Percentiles rank a stretch among this genome's conserved stretches.
phyloP scores from a whole-genome alignment of 2,329 filamentous ascomycete species.

The Pyrenophora tritici-repentis region DNA sequence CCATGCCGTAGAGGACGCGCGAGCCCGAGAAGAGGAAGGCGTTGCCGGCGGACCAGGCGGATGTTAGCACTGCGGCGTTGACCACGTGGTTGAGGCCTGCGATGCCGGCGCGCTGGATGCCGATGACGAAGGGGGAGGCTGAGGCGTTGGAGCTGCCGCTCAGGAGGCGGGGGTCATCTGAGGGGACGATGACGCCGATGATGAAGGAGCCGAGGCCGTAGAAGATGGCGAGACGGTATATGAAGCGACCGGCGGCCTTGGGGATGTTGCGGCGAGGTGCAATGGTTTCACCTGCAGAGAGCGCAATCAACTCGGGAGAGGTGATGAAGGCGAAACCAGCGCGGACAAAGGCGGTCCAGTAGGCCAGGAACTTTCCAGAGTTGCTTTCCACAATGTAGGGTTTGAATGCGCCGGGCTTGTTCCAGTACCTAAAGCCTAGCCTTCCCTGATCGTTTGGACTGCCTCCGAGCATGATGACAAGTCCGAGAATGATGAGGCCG shows the following conservation, averaged over 20 bases:
- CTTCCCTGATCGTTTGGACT: slow-evolving; percentile 41
- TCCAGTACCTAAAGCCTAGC: slow-evolving; percentile 71
- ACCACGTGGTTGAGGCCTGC: slow-evolving; percentile 70
- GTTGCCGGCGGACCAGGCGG: slow-evolving; percentile 73
- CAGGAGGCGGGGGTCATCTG: slow-evolving; percentile 56
- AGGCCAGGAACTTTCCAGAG: slow-evolving; percentile 67
- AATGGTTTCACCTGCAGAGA: slow-evolving; percentile 43
- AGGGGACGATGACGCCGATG: slow-evolving; percentile 65
- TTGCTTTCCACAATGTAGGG: slow-evolving; percentile 57
- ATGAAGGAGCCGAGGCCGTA: slow-evolving; percentile 60
- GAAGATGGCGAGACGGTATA: slow-evolving; percentile 61
- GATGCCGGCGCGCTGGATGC: slow-evolving; percentile 70
- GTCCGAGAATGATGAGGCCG: slow-evolving; percentile 42
- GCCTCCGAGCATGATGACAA: slow-evolving; percentile 45
- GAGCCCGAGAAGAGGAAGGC: slow-evolving; percentile 64
- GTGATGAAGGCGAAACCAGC: slow-evolving; percentile 53
- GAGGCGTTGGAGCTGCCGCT: slow-evolving; percentile 40
- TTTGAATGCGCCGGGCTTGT: slow-evolving; percentile 62
- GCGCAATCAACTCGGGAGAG: slow-evolving; percentile 42
- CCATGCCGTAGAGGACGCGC: slow-evolving; percentile 56
- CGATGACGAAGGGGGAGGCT: slow-evolving; percentile 63
- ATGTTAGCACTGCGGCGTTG: slow-evolving; percentile 76
- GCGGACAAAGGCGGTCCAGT: slow-evolving; percentile 60
- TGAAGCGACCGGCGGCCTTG: slow-evolving; percentile 58
- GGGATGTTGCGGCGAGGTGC: slow-evolving; percentile 54